Evolutionary conservation across 2,329 filamentous ascomycete species (phyloP).

Genomic region (Lasiodiplodia sp.): DNA sequence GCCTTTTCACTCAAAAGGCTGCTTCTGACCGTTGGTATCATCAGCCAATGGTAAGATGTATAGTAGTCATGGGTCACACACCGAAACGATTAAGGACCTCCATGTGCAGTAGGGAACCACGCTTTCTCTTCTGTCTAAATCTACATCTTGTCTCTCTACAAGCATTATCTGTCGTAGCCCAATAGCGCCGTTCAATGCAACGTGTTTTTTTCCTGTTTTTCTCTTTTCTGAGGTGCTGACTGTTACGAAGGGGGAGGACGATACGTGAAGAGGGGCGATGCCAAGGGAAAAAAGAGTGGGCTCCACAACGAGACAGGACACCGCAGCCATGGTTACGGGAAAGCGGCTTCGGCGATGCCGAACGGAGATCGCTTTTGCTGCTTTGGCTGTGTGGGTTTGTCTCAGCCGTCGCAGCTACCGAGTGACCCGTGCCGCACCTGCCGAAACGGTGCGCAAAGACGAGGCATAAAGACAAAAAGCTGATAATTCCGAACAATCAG

Average conservation of each 20-base stretch:
- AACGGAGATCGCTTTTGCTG: not conserved
- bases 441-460: not conserved
- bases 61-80: not conserved
- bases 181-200: not conserved
- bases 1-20: not conserved
- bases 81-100: not conserved
- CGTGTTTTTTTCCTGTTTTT: not conserved
- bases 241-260: not conserved
- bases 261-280: not conserved
- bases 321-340: constrained; percentile 9
- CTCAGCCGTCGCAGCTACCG: constrained; percentile 19
- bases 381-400: not conserved
- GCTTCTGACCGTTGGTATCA: too few species aligned
- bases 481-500: not conserved
- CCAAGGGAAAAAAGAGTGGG: not conserved
- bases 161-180: too few species aligned
- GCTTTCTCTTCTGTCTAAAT: not conserved
- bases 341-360: constrained; percentile 21
- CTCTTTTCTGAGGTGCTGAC: not conserved
- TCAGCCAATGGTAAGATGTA: too few species aligned
- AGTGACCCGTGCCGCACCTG: constrained; percentile 16
- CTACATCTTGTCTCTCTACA: not conserved
- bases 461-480: not conserved
- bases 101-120: not conserved
- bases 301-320: constrained; percentile 1